phyloP scores from a whole-genome alignment of 495 filamentous ascomycete species.

The Annulohypoxylon maeteangense region DNA sequence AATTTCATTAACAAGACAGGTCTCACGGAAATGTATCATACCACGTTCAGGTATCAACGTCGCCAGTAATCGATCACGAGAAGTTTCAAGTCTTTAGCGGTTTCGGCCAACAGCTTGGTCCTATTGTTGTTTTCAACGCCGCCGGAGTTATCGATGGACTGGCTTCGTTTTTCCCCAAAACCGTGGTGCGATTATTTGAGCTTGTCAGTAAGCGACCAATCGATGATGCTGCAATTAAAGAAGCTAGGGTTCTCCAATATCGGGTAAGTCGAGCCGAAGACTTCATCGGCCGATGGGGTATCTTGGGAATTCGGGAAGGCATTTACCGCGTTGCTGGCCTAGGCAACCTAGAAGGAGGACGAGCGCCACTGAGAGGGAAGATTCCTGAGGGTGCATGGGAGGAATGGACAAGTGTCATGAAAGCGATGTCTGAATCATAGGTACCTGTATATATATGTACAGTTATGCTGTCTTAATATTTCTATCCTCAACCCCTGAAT shows the following conservation, averaged over 20 bases:
- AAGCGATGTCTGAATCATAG: constrained; percentile 17
- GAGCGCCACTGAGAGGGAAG: constrained; percentile 62
- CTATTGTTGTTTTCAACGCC: constrained; percentile 66
- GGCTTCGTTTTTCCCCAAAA: constrained; percentile 67
- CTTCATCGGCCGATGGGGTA: constrained; percentile 64
- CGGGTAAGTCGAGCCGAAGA: constrained; percentile 66
- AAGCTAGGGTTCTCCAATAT: constrained; percentile 65
- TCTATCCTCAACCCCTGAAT: neutral
- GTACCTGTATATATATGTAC: neutral
- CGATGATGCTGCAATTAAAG: constrained; percentile 39
- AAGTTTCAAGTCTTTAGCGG: constrained; percentile 69
- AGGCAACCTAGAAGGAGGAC: constrained; percentile 63
- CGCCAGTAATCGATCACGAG: constrained; percentile 57
- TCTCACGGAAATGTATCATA: constrained; percentile 70
- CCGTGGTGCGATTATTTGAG: constrained; percentile 64
- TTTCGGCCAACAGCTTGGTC: constrained; percentile 72
- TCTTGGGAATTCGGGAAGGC: constrained; percentile 70
- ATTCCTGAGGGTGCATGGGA: constrained; percentile 53
- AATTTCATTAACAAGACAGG: neutral
- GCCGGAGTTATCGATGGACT: constrained; percentile 72
- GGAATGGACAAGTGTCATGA: constrained; percentile 22
- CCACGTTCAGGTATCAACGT: constrained; percentile 66
- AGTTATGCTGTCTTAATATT: neutral
- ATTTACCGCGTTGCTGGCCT: constrained; percentile 61
- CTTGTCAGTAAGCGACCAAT: constrained; percentile 51